These are phyloP conservation scores for Rubia tinctorum DNA, from an alignment of 305 asterid species.

Conservation along the genomic window DNA sequence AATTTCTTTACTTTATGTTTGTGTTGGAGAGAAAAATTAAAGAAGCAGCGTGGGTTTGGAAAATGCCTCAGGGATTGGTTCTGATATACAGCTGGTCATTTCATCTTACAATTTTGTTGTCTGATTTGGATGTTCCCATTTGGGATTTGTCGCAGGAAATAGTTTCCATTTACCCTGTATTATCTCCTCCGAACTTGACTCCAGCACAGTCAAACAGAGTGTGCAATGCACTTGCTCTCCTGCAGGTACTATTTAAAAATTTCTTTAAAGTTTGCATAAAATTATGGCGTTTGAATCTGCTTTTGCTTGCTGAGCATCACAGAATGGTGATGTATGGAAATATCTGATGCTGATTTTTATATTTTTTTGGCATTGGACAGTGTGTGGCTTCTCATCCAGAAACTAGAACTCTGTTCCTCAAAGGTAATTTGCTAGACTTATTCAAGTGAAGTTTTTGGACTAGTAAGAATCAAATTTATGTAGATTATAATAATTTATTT, in stretches of 20 bases:
- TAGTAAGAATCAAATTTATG: not conserved
- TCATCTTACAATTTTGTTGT: not conserved
- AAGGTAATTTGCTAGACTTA: conserved; percentile 30
- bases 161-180: conserved; percentile 88
- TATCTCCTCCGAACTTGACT: conserved; percentile 91
- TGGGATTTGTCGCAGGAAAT: conserved; percentile 62
- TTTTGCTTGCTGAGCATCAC: not conserved
- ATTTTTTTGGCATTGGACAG: conserved; percentile 36
- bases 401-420: conserved; percentile 40
- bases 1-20: not conserved
- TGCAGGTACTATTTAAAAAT: conserved; percentile 59
- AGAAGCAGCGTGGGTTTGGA: not conserved
- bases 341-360: not conserved
- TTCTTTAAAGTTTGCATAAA: not conserved
- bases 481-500: not conserved
- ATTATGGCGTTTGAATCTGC: not conserved
- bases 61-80: not conserved
- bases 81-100: not conserved
- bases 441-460: not conserved
- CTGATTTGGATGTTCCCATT: conserved; percentile 14
- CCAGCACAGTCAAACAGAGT: conserved; percentile 95
- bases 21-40: not conserved
- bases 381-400: conserved; percentile 51
- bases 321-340: not conserved
- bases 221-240: conserved; percentile 98